Evolutionary conservation across 1,284 basidiomycete species (phyloP), one percentile per base, ranked within the genome.

Genomic region (Grifola frondosa): DNA sequence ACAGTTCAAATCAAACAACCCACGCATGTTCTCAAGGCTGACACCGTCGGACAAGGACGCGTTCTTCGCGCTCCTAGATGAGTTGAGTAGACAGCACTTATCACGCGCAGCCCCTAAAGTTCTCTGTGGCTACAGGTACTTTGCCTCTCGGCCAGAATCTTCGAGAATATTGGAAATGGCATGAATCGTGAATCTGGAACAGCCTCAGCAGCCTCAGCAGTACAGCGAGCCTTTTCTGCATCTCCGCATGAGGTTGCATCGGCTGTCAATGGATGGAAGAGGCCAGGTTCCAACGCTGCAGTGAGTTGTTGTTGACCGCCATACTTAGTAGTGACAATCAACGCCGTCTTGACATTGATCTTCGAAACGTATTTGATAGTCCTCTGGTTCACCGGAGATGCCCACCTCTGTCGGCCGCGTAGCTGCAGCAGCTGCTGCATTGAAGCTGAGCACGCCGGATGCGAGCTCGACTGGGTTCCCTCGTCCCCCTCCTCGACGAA

Each of bases 21-120:
- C n/a, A n/a, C n/a, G n/a, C n/a, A n/a, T 83, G 26, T 89, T 89
- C 61, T 60, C 84, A 40, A 81, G 77, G 50, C 72, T 89, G 33
- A 69, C 75, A 22, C 46, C 64, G 31, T 65, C 78, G 51, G 87
- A 89, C 61, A 89, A 88, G 63, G 77, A 85, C 49, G 86, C 86
- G 10, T 89, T 89, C 64, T 89, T 89, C 59, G 73, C 76, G 20
- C 75, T 89, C 15, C 68, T 89, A 26, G 86, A 89, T 60, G 87
- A 89, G 87, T 88, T 62, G 54, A 58, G 64, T 63, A 33, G 35
- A 24, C 22, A 13, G 5, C 41, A 15, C 29, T 5, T n/a, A 8
- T 13, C 20, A 28, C 26, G n/a, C 23, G 20, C 24, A 21, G 19
- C 33, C 17, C n/a, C 26, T 40, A 38, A 33, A 25, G 19, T 16